These are phyloP conservation scores for Termitomyces sp. DNA, from an alignment of 768 basidiomycete species.

Conservation along the genomic window DNA sequence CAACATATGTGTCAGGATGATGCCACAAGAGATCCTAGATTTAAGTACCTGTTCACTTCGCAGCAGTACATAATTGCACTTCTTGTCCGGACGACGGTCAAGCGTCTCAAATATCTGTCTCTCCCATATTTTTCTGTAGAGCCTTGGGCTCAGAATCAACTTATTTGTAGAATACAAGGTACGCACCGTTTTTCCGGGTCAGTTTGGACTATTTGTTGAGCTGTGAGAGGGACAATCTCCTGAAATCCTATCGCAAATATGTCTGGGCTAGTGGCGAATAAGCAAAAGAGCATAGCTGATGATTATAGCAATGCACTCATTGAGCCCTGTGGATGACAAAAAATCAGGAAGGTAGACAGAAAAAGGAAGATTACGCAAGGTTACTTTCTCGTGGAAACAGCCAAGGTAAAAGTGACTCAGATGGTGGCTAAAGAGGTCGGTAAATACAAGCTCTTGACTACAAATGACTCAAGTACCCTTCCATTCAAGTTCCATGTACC, in stretches of 20 bases:
- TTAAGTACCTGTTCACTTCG: slow-evolving; percentile 83
- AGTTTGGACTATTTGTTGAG: slow-evolving; percentile 94
- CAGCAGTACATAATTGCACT: slow-evolving; percentile 76
- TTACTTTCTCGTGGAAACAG: slow-evolving; percentile 80
- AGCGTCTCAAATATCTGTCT: slow-evolving; percentile 75
- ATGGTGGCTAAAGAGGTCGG: slow-evolving; percentile 49
- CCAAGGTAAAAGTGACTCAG: slow-evolving; percentile 86
- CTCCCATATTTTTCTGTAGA: slow-evolving; percentile 81
- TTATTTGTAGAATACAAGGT: not conserved
- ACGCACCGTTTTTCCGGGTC: slow-evolving; percentile 87
- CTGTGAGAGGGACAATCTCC: slow-evolving; percentile 97
- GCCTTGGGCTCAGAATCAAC: not conserved
- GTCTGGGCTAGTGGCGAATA: slow-evolving; percentile 60
- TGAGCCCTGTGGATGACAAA: not conserved
- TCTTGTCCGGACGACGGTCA: slow-evolving; percentile 63
- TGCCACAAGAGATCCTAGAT: not conserved
- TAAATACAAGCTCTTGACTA: not conserved
- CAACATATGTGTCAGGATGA: slow-evolving; percentile 14
- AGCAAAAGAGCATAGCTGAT: not conserved
- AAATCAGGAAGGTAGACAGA: not conserved
- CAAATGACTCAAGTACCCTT: slow-evolving; percentile 44
- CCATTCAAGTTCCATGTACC: slow-evolving; percentile 99
- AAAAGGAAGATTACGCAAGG: slow-evolving; percentile 20
- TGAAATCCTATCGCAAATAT: slow-evolving; percentile 92
- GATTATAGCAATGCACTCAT: slow-evolving; percentile 37